Evolutionary conservation across 345 rosid species (phyloP).

Genomic region (Citrus trifoliata): DNA sequence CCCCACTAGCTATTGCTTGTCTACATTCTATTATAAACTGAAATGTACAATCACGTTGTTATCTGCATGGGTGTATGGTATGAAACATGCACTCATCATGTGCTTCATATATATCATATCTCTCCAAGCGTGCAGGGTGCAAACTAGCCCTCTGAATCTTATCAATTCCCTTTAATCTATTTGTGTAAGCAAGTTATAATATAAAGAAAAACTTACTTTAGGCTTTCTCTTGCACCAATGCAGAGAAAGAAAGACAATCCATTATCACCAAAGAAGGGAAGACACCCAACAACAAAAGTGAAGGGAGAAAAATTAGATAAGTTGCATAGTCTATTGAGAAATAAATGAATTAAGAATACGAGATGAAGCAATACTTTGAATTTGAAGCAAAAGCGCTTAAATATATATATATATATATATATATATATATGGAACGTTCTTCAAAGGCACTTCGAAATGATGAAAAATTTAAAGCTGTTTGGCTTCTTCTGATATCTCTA

Average conservation of each 20-base stretch:
- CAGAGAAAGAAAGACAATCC: conserved; percentile 23
- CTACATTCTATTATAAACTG: background rate
- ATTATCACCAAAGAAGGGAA: conserved; percentile 16
- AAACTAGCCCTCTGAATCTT: background rate
- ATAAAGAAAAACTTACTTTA: conserved; percentile 11
- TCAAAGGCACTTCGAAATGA: conserved; percentile 35
- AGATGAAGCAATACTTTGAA: conserved; percentile 31
- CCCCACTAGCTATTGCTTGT: conserved; percentile 11
- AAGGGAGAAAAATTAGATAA: background rate
- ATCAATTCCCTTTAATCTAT: background rate
- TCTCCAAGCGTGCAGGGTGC: conserved; percentile 28
- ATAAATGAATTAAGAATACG: background rate
- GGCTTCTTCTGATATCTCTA: conserved; percentile 31
- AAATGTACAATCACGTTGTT: conserved; percentile 34
- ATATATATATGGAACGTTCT: conserved; percentile 39
- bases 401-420: too few relatives aligned
- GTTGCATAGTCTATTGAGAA: background rate
- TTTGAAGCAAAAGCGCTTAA: conserved; percentile 36
- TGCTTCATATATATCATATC: conserved; percentile 29
- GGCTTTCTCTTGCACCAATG: conserved; percentile 53
- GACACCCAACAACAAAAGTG: conserved; percentile 11
- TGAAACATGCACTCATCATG: conserved; percentile 49
- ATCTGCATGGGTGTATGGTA: conserved; percentile 47
- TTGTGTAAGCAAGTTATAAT: too few relatives aligned
- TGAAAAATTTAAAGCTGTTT: conserved; percentile 20